Evolutionary conservation across 208 protist species (phyloP), one percentile per base, ranked within the genome.

Genomic region (Novymonas esmeraldas): DNA sequence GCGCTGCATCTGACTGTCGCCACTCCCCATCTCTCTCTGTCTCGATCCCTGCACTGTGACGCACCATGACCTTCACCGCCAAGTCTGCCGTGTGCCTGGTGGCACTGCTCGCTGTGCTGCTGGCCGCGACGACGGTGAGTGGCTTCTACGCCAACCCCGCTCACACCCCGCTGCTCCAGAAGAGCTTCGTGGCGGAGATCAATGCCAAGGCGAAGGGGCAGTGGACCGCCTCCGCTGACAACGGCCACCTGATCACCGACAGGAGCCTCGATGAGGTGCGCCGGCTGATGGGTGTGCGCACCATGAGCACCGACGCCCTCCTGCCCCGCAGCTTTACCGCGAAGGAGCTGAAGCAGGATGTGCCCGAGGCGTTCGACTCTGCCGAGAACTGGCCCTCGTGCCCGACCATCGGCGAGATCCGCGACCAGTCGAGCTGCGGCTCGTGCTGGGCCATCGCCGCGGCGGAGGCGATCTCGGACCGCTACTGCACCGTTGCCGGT

Each of bases 401-500:
- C 75, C 49, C 48, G 26, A 82, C 84, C 62, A 89, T 92, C 58
- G 20, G 49, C 18, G 73, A 90, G 56, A 89, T 97, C 55, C 82
- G 88, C 29, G 93, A 97, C 70, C 93, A 97, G 81, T 93, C 82
- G 24, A 80, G 64, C 60, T 98, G 94, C 78, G 94, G 92, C 42
- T 91, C 81, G 48, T 98, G 94, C 87, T 98, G 94, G 94, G 93
- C 93, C 33, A 93, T 97, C 56, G 84, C 81, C 10, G 82, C 91
- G n/a, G 80, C 83, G 49, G 89, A 90, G 69, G 73, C 90, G 33
- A 90, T 96, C 7, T 82, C 87, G 16, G 92, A 97, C 74, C 85
- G 94, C 64, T 88, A 94, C 70, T 98, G 94, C 85, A 96, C 92
- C 49, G 56, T 84, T 50, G 73, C 72, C 55, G 84, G 89, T 13